These are phyloP conservation scores for Dorcoceras hygrometricum DNA, from an alignment of 257 asterid species.

Conservation along the genomic window DNA sequence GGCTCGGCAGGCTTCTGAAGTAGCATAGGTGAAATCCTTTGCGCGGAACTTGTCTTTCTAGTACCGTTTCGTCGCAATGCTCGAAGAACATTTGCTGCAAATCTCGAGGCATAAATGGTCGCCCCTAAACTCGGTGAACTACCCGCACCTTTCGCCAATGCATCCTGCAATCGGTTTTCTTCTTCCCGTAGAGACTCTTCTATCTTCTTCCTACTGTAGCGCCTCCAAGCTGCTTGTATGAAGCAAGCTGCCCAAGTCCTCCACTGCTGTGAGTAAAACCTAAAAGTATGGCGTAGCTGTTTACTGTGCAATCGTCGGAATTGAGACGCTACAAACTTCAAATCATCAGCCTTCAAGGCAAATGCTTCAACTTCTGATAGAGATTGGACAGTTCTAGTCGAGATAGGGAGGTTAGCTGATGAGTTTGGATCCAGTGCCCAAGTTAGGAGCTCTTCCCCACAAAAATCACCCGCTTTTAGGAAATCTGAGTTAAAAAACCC, in stretches of 20 bases:
- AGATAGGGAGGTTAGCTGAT: slow-evolving; percentile 83
- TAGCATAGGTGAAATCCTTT: slow-evolving; percentile 67
- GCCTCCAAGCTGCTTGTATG: slow-evolving; percentile 92
- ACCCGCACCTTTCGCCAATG: slow-evolving; percentile 57
- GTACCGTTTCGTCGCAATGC: slow-evolving; percentile 57
- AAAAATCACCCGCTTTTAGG: slow-evolving; percentile 88
- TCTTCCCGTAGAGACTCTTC: slow-evolving; percentile 82
- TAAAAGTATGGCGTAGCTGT: slow-evolving; percentile 86
- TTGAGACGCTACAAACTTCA: slow-evolving; percentile 90
- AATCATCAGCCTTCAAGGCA: slow-evolving; percentile 79
- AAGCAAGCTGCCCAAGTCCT: slow-evolving; percentile 97
- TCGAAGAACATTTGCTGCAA: slow-evolving; percentile 88
- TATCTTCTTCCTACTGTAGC: slow-evolving; percentile 65
- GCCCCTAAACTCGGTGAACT: slow-evolving; percentile 84
- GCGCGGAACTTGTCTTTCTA: slow-evolving; percentile 59
- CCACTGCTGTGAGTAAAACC: slow-evolving; percentile 97
- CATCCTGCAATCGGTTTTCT: slow-evolving; percentile 72
- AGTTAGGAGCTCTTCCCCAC: slow-evolving; percentile 98
- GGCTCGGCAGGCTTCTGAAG: slow-evolving; percentile 97
- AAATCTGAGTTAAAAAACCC: slow-evolving; percentile 81
- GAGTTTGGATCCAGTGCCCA: slow-evolving; percentile 95
- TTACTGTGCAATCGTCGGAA: slow-evolving; percentile 83
- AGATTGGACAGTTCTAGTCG: slow-evolving; percentile 89
- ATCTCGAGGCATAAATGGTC: slow-evolving; percentile 82
- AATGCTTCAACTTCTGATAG: slow-evolving; percentile 97